These are phyloP conservation scores for Suillus plorans DNA, from an alignment of 768 basidiomycete species.

Conservation along the genomic window DNA sequence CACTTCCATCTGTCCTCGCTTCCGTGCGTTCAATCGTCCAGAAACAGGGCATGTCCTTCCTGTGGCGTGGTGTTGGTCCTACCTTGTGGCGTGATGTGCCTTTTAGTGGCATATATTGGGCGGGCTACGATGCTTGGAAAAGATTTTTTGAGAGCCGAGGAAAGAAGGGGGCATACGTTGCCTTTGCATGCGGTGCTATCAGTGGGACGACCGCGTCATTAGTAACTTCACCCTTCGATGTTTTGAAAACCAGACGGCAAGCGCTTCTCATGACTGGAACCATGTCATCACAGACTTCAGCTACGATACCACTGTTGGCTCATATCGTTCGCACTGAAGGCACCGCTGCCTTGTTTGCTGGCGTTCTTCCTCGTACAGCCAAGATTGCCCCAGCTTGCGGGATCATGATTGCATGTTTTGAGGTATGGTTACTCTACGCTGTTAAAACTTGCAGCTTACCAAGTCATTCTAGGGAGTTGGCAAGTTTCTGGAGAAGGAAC, in stretches of 20 bases:
- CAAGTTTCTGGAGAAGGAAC: slow-evolving; percentile 43
- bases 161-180: slow-evolving; percentile 59
- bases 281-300: slow-evolving; percentile 35
- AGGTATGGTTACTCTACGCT: slow-evolving; percentile 48
- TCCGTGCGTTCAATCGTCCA: slow-evolving; percentile 62
- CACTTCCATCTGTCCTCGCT: slow-evolving; percentile 69
- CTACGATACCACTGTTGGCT: slow-evolving; percentile 62
- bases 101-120: slow-evolving; percentile 97
- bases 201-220: slow-evolving; percentile 87
- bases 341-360: slow-evolving; percentile 73
- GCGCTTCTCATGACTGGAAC: slow-evolving; percentile 69
- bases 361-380: slow-evolving; percentile 81
- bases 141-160: slow-evolving; percentile 52
- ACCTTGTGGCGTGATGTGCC: slow-evolving; percentile 98
- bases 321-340: slow-evolving; percentile 83
- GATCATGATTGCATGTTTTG: slow-evolving; percentile 96
- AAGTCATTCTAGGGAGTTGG: slow-evolving; percentile 53
- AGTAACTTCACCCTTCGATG: slow-evolving; percentile 93
- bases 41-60: slow-evolving; percentile 60
- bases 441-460: slow-evolving; percentile 16
- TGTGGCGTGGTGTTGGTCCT: slow-evolving; percentile 91
- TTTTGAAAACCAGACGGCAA: slow-evolving; percentile 93
- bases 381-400: slow-evolving; percentile 99
- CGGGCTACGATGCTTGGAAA: slow-evolving; percentile 88
- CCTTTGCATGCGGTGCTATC: slow-evolving; percentile 87